phyloP scores from a whole-genome alignment of 2,329 filamentous ascomycete genomes.

The Colletotrichum sp. region DNA sequence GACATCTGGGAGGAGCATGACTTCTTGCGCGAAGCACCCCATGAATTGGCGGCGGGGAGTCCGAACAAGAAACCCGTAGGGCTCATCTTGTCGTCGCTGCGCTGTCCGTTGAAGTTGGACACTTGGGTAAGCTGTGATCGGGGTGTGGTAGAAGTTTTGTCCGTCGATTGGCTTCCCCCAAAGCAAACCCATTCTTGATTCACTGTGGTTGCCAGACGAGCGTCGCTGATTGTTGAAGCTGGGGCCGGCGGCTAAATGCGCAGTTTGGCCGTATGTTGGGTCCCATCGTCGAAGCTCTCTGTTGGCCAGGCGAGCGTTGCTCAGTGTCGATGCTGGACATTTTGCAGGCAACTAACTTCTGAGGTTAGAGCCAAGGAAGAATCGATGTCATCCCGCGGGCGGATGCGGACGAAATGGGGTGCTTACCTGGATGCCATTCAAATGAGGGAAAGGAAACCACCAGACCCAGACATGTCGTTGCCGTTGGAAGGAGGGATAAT shows the following conservation, averaged over 20 bases:
- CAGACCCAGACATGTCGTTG: neutral
- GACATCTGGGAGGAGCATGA: fast-evolving
- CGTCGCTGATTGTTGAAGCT: too few species aligned
- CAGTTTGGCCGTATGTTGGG: neutral
- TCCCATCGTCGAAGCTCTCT: neutral
- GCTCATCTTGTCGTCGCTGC: neutral
- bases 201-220: too few species aligned
- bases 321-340: fast-evolving
- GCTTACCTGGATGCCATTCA: neutral
- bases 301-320: neutral
- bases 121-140: neutral
- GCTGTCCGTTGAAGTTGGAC: neutral
- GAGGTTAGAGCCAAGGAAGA: neutral
- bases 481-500: neutral
- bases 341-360: neutral
- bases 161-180: neutral
- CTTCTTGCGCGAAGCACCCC: neutral
- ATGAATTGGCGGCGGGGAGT: neutral
- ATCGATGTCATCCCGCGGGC: fast-evolving
- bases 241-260: neutral
- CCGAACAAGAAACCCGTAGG: too few species aligned
- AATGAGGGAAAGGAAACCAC: neutral
- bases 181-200: too few species aligned
- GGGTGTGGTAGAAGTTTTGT: neutral
- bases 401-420: neutral